These are phyloP conservation scores for Ophiocordyceps camponoti-saundersi DNA, from an alignment of 2,329 filamentous ascomycete species.

Conservation along the genomic window DNA sequence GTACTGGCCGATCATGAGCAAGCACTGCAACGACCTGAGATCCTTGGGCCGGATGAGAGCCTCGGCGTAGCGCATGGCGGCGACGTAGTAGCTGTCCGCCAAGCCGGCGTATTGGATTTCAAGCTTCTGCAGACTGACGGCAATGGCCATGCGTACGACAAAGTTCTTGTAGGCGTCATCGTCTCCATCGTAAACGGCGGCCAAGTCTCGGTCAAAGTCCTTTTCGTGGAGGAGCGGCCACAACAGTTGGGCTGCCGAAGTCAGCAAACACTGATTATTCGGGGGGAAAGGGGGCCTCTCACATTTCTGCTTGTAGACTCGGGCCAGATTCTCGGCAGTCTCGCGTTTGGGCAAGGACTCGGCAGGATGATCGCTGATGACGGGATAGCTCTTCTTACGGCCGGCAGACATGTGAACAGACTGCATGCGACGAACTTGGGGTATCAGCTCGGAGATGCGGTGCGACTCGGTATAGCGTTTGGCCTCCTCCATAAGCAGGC, in stretches of 20 bases:
- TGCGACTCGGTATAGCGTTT: slow-evolving; percentile 85
- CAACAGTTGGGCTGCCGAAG: slow-evolving; percentile 58
- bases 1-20: slow-evolving; percentile 76
- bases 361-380: slow-evolving; percentile 73
- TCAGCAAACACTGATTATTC: slow-evolving; percentile 3
- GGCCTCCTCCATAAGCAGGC: slow-evolving; percentile 88
- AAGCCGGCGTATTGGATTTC: slow-evolving; percentile 80
- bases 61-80: slow-evolving; percentile 73
- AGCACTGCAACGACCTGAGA: slow-evolving; percentile 75
- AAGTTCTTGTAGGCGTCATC: slow-evolving; percentile 75
- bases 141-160: slow-evolving; percentile 76
- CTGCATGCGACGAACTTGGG: slow-evolving; percentile 48
- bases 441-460: slow-evolving; percentile 82
- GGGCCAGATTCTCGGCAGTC: slow-evolving; percentile 62
- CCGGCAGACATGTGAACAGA: slow-evolving; percentile 34
- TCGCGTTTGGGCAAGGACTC: slow-evolving; percentile 55
- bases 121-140: slow-evolving; percentile 86
- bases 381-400: slow-evolving; percentile 75
- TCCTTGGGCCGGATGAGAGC: slow-evolving; percentile 76
- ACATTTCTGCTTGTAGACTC: slow-evolving; percentile 79
- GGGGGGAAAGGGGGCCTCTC: slow-evolving; percentile 8
- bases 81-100: slow-evolving; percentile 87
- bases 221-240: slow-evolving; percentile 77
- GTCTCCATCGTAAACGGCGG: slow-evolving; percentile 64
- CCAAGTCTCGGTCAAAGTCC: slow-evolving; percentile 56